phyloP scores from a whole-genome alignment of 148 eudicot species.

The Amaranthus cruentus region DNA sequence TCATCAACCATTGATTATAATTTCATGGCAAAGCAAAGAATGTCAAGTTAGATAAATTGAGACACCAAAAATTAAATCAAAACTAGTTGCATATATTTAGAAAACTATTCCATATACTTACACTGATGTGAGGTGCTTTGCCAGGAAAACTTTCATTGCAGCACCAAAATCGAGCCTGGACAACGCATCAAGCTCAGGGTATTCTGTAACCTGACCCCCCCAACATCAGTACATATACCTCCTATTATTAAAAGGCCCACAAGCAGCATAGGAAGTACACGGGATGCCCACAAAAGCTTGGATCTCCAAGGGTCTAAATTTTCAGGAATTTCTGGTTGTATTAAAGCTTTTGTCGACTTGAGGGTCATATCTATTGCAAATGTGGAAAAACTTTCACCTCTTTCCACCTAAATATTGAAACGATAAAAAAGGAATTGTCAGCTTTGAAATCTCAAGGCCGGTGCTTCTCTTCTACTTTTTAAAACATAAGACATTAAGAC shows the following conservation, averaged over 20 bases:
- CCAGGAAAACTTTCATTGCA: constrained; percentile 89
- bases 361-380: constrained; percentile 95
- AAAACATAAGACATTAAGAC: background rate
- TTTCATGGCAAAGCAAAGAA: background rate
- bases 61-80: background rate
- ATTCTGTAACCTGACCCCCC: constrained; percentile 46
- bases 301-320: constrained; percentile 89
- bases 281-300: constrained; percentile 91
- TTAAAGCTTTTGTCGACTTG: constrained; percentile 72
- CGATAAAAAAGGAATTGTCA: constrained; percentile 12
- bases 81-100: background rate
- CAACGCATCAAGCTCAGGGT: constrained; percentile 82
- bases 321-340: constrained; percentile 59
- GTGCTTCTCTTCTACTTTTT: background rate
- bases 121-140: constrained; percentile 88
- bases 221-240: constrained; percentile 67
- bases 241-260: constrained; percentile 85
- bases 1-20: background rate
- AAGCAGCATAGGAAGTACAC: constrained; percentile 94
- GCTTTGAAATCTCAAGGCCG: background rate
- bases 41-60: background rate
- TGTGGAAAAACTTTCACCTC: constrained; percentile 85
- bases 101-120: constrained; percentile 35
- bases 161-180: constrained; percentile 90
- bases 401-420: constrained; percentile 52